Evolutionary conservation across 2,329 filamentous ascomycete genomes (phyloP), one percentile per base, ranked within the genome.

Genomic region (Claviceps arundinis): DNA sequence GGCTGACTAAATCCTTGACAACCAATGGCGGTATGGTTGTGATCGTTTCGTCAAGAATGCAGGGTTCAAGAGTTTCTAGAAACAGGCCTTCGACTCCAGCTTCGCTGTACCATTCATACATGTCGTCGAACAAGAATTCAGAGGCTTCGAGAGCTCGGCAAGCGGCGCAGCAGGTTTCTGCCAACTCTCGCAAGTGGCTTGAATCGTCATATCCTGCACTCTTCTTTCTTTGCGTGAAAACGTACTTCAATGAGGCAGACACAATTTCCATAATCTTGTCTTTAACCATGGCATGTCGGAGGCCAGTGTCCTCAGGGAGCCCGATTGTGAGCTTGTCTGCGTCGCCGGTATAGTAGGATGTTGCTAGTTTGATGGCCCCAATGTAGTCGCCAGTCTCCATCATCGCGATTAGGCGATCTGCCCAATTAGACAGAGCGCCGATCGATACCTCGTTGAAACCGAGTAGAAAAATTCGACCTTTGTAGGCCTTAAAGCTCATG

Each of bases 321-420:
- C 93, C 93, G 51, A 98, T 87, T 0, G 93, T 97, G 49, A 97
- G 77, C 66, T 93, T 96, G 65, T 96, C 89, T n/a, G 88, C 81
- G 61, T 89, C 83, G 24, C 93, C 93, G 7, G 82, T 84, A 64
- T 95, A 97, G 67, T 97, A 98, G 0, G 85, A 86, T 1, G 89
- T 95, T 9, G 91, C 94, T 54, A 98, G 75, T 57, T 85, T 80
- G 55, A 98, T 95, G 1, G 93, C 90, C 13, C 82, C 86, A 57
- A 98, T 86, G 62, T 95, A 95, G 67, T 97, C 89, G n/a, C 93
- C 93, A 52, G 89, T 81, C 65, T 97, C 90, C 87, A 98, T 96
- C 59, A 97, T 75, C 0, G 91, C 90, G 58, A 96, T 82, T 17
- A 98, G 73, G 42, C 93, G 78, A 66, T 98, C 93, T 2, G 93